phyloP scores from a whole-genome alignment of 2,329 filamentous ascomycete genomes.

The Fusarium musae region DNA sequence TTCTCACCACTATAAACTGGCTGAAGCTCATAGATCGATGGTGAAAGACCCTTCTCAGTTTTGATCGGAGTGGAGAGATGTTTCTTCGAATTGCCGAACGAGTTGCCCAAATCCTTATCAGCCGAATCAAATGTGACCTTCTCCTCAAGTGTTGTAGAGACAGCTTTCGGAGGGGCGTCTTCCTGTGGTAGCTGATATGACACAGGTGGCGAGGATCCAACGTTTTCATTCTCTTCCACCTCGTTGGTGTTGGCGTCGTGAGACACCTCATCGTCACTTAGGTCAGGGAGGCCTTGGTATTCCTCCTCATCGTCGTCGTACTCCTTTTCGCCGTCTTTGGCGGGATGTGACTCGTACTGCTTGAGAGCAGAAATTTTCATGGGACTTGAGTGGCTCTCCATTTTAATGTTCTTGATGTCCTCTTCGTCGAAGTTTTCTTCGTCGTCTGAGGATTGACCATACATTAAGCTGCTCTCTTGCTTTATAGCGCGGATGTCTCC shows the following conservation, averaged over 20 bases:
- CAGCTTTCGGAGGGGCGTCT: not conserved
- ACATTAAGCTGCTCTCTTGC: not conserved
- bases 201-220: constrained; percentile 17
- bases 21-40: constrained; percentile 21
- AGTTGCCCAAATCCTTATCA: not conserved
- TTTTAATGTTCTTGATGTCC: not conserved
- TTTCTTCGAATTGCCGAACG: not conserved
- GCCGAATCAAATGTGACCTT: not conserved
- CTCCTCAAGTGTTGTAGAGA: not conserved
- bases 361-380: not conserved
- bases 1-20: constrained; percentile 32
- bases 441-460: not conserved
- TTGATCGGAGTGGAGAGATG: not conserved
- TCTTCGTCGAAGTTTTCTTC: not conserved
- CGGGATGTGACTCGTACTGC: not conserved
- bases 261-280: not conserved
- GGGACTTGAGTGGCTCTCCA: not conserved
- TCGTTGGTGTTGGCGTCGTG: not conserved
- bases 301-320: not conserved
- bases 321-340: not conserved
- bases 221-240: not conserved
- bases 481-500: not conserved
- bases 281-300: not conserved
- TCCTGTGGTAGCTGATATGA: not conserved
- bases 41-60: not conserved